phyloP scores from a whole-genome alignment of 345 rosid species.

The Ceriops tagal region DNA sequence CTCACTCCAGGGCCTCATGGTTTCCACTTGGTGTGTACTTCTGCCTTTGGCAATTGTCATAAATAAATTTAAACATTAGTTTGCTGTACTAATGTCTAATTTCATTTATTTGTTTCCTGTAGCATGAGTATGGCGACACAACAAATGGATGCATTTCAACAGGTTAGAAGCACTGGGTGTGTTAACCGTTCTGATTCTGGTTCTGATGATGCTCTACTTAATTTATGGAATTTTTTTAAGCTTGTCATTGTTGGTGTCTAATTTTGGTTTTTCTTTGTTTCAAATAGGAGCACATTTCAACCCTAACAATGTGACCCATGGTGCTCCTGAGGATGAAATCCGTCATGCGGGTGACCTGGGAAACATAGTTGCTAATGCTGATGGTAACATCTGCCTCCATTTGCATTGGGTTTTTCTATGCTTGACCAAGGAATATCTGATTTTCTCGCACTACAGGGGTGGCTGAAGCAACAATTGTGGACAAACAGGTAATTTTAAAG shows the following conservation, averaged over 20 bases:
- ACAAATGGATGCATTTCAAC: constrained; percentile 98
- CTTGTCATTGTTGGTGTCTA: not conserved
- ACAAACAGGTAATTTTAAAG: constrained; percentile 52
- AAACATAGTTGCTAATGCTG: constrained; percentile 89
- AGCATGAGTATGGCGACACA: constrained; percentile 98
- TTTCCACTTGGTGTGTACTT: constrained; percentile 68
- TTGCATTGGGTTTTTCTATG: not conserved
- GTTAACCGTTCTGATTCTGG: not conserved
- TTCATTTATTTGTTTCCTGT: constrained; percentile 8
- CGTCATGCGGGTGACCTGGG: constrained; percentile 99
- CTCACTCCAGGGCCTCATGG: constrained; percentile 90
- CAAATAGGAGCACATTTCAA: constrained; percentile 84
- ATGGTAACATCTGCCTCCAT: constrained; percentile 45
- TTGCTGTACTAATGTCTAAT: not conserved
- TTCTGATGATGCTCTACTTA: not conserved
- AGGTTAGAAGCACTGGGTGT: constrained; percentile 36
- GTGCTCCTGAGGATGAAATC: constrained; percentile 88
- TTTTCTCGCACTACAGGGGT: constrained; percentile 50
- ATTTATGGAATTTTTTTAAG: not conserved
- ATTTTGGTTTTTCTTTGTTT: not conserved
- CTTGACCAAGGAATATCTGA: constrained; percentile 1
- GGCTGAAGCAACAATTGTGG: constrained; percentile 86
- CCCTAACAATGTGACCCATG: constrained; percentile 81
- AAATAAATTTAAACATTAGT: not conserved
- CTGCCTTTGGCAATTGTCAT: constrained; percentile 11